These are phyloP conservation scores for Pythium guiyangense DNA, from an alignment of 352 stramenopile species.

Conservation along the genomic window DNA sequence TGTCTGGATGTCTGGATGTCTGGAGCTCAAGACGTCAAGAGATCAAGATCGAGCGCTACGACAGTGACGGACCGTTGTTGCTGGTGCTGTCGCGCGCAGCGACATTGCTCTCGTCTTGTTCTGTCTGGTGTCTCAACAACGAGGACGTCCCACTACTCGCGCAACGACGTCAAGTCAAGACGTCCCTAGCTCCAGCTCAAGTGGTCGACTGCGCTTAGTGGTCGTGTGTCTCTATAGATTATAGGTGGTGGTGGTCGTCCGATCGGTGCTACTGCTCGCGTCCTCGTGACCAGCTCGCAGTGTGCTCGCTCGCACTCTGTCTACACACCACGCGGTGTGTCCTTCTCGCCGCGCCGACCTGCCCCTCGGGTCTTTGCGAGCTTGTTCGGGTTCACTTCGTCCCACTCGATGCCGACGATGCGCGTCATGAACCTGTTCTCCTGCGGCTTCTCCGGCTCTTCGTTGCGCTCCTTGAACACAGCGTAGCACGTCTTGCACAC, in stretches of 20 bases:
- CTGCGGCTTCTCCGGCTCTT: slow-evolving; percentile 54
- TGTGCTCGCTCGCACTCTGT: slow-evolving; percentile 1
- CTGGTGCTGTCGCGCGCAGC: too few species aligned
- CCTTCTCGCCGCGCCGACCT: slow-evolving; percentile 60
- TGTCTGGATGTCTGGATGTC: too few species aligned
- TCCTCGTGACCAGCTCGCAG: background rate
- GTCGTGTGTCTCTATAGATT: background rate
- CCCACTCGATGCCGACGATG: slow-evolving; percentile 84
- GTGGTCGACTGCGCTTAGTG: too few species aligned
- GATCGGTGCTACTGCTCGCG: too few species aligned
- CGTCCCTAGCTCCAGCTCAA: too few species aligned
- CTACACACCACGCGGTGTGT: background rate
- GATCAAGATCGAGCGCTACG: too few species aligned
- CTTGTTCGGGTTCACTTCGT: slow-evolving; percentile 89
- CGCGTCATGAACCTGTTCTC: slow-evolving; percentile 69
- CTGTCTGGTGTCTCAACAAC: too few species aligned
- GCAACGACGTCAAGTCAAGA: too few species aligned
- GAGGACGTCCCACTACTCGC: too few species aligned
- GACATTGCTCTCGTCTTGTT: too few species aligned
- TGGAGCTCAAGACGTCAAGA: too few species aligned
- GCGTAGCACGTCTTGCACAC: slow-evolving; percentile 87
- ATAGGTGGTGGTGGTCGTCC: background rate
- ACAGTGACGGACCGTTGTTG: too few species aligned
- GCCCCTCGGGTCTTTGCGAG: slow-evolving; percentile 36
- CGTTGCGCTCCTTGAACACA: slow-evolving; percentile 79